Evolutionary conservation across 768 basidiomycete genomes (phyloP), one percentile per base, ranked within the genome.

Genomic region (Agrocybe pediades): DNA sequence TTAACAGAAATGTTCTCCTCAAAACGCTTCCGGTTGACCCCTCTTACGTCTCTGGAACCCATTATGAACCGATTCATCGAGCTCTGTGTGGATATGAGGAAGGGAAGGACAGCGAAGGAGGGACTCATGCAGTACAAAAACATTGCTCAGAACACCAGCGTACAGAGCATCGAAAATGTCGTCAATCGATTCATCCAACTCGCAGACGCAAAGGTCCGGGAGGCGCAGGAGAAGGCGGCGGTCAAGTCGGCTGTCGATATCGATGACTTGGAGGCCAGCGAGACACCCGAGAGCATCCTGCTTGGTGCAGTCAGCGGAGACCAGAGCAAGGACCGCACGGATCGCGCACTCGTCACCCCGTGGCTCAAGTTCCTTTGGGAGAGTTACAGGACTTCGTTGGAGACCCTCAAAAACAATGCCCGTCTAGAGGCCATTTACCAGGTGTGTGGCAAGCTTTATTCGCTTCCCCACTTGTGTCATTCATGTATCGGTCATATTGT

Each of bases 301-400:
- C 80, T 96, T 17, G 90, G 91, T 45, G 92, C 93, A 13, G 93
- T 98, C 56, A 88, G 90, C 62, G 93, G 94, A 49, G 80, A 81
- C 67, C 91, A 94, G 73, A 95, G 82, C 76, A 90, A 91, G 75
- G 95, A 98, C 71, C 78, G 96, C 62, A 97, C 94, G 25, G 95
- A 98, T 72, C 77, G 96, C 42, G 90, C 94, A 6, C 81, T 98
- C 47, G 94, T 99, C 58, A 97, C 94, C 0, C 96, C 96, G 0
- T 97, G 95, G 88, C 88, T 98, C 66, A 95, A 95, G 67, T 97
- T 98, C 71, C 80, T 95, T n/a, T 98, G 95, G 95, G 96, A 98
- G 78, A 92, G 92, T 62, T 98, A 98, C 68, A 86, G 96, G 52
- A 97, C 93, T 17, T 93, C 90, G 1, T 76, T 99, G 39, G 96